Conservation (phyloP, 352 stramenopile genomes). For the Phytophthora megakarya region DNA sequence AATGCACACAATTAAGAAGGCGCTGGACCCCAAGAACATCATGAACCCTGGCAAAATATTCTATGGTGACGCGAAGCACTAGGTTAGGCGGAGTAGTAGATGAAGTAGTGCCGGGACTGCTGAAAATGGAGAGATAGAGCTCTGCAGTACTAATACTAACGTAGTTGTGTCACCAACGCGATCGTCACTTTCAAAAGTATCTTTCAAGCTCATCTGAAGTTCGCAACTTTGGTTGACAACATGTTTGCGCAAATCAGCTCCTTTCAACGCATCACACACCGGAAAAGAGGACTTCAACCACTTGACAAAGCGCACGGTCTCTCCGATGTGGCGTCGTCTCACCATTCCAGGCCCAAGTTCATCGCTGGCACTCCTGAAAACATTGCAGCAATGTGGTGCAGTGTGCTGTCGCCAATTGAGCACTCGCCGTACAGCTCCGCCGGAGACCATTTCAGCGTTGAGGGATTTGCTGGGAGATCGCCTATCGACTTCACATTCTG, state of each 20-base stretch:
- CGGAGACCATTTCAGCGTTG: slow-evolving; percentile 52
- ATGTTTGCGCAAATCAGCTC: slow-evolving; percentile 14
- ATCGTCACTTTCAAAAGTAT: neutral
- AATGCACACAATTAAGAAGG: slow-evolving; percentile 95
- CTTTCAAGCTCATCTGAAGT: neutral
- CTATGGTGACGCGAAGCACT: slow-evolving; percentile 47
- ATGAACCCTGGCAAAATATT: slow-evolving; percentile 99
- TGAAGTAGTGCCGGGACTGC: slow-evolving; percentile 1
- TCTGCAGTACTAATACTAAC: slow-evolving; percentile 22
- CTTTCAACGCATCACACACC: slow-evolving; percentile 2
- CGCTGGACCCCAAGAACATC: slow-evolving; percentile 95
- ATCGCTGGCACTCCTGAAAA: neutral
- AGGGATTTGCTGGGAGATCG: slow-evolving; percentile 59
- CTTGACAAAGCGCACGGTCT: slow-evolving; percentile 10
- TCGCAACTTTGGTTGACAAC: neutral
- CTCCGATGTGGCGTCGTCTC: slow-evolving; percentile 23
- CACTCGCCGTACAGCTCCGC: slow-evolving; percentile 35
- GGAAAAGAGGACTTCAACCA: slow-evolving; percentile 26
- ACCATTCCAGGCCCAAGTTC: neutral
- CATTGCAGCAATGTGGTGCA: neutral
- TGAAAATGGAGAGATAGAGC: slow-evolving; percentile 14
- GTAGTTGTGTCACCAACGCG: slow-evolving; percentile 19
- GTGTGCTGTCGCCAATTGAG: slow-evolving; percentile 14
- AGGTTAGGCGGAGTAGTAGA: slow-evolving; percentile 23
- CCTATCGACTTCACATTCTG: slow-evolving; percentile 54